Conservation (phyloP, 2,329 filamentous ascomycete species). For the Paramyrothecium sp. region DNA sequence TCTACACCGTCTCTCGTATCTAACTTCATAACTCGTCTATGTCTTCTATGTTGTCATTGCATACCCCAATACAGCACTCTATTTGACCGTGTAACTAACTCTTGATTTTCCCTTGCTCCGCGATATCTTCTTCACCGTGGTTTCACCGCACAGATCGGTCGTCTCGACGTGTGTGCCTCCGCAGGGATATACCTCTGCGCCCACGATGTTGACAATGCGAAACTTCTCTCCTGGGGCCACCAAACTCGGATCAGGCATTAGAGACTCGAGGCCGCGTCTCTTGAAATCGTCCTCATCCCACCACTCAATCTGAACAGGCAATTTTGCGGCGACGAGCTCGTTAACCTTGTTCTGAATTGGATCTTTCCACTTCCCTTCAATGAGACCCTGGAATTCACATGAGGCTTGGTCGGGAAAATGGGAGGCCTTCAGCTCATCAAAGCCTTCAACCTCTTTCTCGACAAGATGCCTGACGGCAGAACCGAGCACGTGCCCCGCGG, state of each 20-base stretch:
- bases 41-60: no score
- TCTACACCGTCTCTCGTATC: no score
- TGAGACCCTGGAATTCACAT: slow-evolving; percentile 66
- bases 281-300: slow-evolving; percentile 65
- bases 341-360: slow-evolving; percentile 61
- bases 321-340: slow-evolving; percentile 51
- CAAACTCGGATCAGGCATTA: slow-evolving; percentile 49
- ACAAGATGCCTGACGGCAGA: slow-evolving; percentile 62
- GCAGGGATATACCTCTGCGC: slow-evolving; percentile 69
- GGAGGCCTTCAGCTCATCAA: slow-evolving; percentile 68
- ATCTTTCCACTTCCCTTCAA: slow-evolving; percentile 62
- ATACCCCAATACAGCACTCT: background rate
- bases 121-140: background rate
- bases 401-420: slow-evolving; percentile 68
- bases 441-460: slow-evolving; percentile 47
- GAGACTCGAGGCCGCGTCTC: slow-evolving; percentile 49
- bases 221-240: slow-evolving; percentile 46
- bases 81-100: background rate
- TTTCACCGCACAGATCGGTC: slow-evolving; percentile 52
- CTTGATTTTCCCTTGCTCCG: background rate
- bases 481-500: slow-evolving; percentile 71
- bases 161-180: slow-evolving; percentile 70
- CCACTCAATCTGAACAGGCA: slow-evolving; percentile 62
- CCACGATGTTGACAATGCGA: slow-evolving; percentile 67
- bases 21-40: no score